phyloP scores from a whole-genome alignment of 257 asterid genomes.

The Jacaranda copaia region DNA sequence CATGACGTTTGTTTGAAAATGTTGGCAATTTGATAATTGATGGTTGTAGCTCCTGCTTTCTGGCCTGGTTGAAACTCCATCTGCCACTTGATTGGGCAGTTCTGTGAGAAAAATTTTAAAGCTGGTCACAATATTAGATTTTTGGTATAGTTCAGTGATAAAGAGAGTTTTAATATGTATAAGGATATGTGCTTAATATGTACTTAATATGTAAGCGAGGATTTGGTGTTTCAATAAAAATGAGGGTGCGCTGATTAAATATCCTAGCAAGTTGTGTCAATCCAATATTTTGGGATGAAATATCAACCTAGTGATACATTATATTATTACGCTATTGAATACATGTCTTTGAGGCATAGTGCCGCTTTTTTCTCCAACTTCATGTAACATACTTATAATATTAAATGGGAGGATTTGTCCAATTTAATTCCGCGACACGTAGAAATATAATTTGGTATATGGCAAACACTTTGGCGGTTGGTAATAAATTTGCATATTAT shows the following conservation, averaged over 20 bases:
- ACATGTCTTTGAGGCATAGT: conserved; percentile 9
- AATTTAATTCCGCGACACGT: neutral
- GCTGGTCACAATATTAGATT: neutral
- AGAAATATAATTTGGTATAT: neutral
- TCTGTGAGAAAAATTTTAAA: neutral
- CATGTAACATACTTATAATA: neutral
- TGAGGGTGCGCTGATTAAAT: conserved; percentile 14
- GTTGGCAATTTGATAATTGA: neutral
- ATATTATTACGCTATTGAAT: neutral
- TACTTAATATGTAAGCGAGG: neutral
- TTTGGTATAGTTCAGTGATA: neutral
- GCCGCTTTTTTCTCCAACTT: neutral
- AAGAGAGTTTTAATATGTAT: neutral
- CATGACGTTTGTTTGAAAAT: neutral
- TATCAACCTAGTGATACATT: conserved; percentile 2
- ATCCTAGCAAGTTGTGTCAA: neutral
- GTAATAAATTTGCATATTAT: neutral
- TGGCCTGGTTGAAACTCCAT: neutral
- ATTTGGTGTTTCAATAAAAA: neutral
- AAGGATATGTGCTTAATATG: neutral
- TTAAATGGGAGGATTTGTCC: neutral
- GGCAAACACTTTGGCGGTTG: neutral
- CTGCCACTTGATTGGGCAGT: conserved; percentile 18
- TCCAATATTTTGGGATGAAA: conserved; percentile 23
- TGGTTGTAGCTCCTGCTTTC: conserved; percentile 7